These are phyloP conservation scores for Spencermartinsiella ligniputridi DNA, from an alignment of 1,139 yeast genomes.

Conservation along the genomic window DNA sequence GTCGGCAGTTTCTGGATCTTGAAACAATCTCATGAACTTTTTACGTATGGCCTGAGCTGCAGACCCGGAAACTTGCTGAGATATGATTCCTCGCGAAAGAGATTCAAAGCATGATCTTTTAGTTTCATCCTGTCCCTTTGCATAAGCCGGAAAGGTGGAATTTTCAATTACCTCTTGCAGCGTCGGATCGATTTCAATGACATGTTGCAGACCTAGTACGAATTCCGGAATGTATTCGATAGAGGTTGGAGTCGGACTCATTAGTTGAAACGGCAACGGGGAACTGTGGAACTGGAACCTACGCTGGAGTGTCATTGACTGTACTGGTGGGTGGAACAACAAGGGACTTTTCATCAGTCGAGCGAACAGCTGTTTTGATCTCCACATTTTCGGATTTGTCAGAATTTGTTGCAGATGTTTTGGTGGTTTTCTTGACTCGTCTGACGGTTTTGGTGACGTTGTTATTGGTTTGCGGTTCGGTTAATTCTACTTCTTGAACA, in stretches of 20 bases:
- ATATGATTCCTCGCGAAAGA: slow-evolving; percentile 49
- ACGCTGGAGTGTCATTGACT: too few species aligned
- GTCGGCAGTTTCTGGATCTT: slow-evolving; percentile 6
- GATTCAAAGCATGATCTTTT: slow-evolving; percentile 33
- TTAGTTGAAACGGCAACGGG: too few species aligned
- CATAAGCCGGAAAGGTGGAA: slow-evolving; percentile 29
- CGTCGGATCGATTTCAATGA: slow-evolving; percentile 36
- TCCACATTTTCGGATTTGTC: too few species aligned
- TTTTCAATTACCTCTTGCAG: slow-evolving; percentile 23
- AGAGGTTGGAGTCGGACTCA: neutral
- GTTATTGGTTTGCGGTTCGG: too few species aligned
- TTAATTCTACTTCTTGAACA: too few species aligned
- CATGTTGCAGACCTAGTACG: slow-evolving; percentile 33
- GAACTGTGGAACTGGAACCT: too few species aligned
- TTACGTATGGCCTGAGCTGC: slow-evolving; percentile 66
- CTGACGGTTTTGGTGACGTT: too few species aligned
- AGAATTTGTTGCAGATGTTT: neutral
- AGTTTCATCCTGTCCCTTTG: slow-evolving; percentile 11
- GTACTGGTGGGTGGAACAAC: too few species aligned
- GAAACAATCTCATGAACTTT: slow-evolving; percentile 38
- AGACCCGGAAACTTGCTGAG: slow-evolving; percentile 82
- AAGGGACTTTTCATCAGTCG: too few species aligned
- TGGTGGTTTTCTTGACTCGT: neutral
- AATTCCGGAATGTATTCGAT: slow-evolving; percentile 28
- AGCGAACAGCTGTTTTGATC: too few species aligned